Percentiles rank a stretch among this genome's conserved stretches.
Conservation (phyloP, 192 early-diverging fungal species). For the Dissophora globulifera region DNA sequence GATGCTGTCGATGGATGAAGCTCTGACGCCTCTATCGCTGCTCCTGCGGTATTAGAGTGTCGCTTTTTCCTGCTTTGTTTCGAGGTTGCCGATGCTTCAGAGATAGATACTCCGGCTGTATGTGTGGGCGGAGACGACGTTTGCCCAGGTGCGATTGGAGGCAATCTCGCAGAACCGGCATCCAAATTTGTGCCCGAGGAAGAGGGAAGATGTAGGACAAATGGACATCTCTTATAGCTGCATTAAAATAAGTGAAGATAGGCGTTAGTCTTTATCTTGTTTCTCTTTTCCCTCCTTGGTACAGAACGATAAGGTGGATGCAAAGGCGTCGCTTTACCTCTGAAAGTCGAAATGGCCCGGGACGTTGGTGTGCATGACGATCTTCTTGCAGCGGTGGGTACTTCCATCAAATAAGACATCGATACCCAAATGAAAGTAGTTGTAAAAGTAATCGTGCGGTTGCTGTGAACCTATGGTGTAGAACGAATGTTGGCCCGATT, state of each 20-base stretch:
- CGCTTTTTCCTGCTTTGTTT: constrained; percentile 11
- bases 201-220: constrained; percentile 53
- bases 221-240: constrained; percentile 69
- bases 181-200: constrained; percentile 8
- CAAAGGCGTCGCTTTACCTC: constrained; percentile 49
- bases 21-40: background rate
- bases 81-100: no score
- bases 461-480: constrained; percentile 38
- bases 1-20: constrained; percentile 6
- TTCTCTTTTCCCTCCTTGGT: no score
- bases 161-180: constrained; percentile 27
- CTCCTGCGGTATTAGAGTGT: background rate
- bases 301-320: no score
- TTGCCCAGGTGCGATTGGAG: constrained; percentile 37
- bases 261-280: no score
- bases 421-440: constrained; percentile 79
- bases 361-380: constrained; percentile 77
- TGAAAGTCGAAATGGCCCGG: constrained; percentile 78
- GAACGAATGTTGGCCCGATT: no score
- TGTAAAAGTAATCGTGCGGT: constrained; percentile 78
- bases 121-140: no score
- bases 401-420: constrained; percentile 77
- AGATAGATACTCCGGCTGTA: no score
- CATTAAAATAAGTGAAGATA: background rate
- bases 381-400: constrained; percentile 74